phyloP scores from a whole-genome alignment of 2,329 filamentous ascomycete species.

The Triangularia verruculosa region DNA sequence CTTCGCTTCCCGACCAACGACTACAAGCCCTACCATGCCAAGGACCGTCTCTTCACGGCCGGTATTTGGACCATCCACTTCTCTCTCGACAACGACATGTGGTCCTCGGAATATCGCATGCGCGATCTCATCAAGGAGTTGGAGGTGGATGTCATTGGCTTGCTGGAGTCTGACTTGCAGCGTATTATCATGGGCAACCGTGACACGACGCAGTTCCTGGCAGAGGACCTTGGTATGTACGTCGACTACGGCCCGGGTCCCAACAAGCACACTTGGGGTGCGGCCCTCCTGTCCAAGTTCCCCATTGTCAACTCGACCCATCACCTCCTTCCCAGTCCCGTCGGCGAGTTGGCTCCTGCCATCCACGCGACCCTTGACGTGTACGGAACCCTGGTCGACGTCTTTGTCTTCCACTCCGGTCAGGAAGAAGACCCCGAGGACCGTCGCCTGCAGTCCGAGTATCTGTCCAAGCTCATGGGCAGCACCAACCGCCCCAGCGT shows the following conservation, averaged over 20 bases:
- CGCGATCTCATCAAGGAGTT: constrained; percentile 85
- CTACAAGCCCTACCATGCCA: constrained; percentile 83
- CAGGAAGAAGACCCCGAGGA: constrained; percentile 97
- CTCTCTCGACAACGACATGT: constrained; percentile 97
- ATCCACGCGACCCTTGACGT: constrained; percentile 96
- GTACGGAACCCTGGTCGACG: constrained; percentile 84
- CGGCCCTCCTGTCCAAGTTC: constrained; percentile 91
- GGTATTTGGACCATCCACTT: constrained; percentile 99
- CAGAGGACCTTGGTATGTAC: constrained; percentile 97
- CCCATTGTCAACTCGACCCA: constrained; percentile 96
- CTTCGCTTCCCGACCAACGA: constrained; percentile 90
- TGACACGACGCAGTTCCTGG: constrained; percentile 90
- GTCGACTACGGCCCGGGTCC: constrained; percentile 95
- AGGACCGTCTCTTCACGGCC: constrained; percentile 84
- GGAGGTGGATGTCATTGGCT: constrained; percentile 96
- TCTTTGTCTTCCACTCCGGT: constrained; percentile 97
- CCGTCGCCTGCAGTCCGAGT: constrained; percentile 78
- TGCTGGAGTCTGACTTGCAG: constrained; percentile 89
- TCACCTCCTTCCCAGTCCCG: constrained; percentile 87
- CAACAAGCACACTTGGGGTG: constrained; percentile 98
- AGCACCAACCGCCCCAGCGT: constrained; percentile 75
- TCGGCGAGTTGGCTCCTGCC: constrained; percentile 90
- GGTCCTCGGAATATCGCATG: constrained; percentile 93
- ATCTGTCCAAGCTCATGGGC: constrained; percentile 85
- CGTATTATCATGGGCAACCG: constrained; percentile 99